Evolutionary conservation across 164 flowering plant genomes (phyloP).

Genomic region (Dillenia suffruticosa): DNA sequence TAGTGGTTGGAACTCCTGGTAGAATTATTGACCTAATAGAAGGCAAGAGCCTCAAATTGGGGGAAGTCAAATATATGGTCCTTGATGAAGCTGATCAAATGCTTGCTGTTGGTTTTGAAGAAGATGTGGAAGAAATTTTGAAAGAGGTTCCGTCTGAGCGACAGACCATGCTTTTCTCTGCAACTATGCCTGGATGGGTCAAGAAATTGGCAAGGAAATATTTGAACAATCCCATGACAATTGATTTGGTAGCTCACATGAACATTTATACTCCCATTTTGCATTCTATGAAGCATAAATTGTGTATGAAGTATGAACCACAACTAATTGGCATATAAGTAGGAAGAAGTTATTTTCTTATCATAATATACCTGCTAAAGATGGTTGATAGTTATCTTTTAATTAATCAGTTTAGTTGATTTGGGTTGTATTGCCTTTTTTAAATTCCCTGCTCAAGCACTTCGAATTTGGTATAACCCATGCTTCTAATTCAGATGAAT

Average conservation of each 20-base stretch:
- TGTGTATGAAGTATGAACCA: too few species aligned
- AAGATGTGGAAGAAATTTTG: constrained; percentile 83
- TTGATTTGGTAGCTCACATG: constrained; percentile 67
- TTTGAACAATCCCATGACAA: constrained; percentile 82
- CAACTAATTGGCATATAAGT: too few species aligned
- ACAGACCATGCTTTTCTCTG: constrained; percentile 99
- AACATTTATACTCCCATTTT: too few species aligned
- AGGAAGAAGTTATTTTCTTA: too few species aligned
- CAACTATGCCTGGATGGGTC: constrained; percentile 98
- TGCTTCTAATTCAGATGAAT: too few species aligned
- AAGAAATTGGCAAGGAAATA: constrained; percentile 87
- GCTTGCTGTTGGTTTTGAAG: constrained; percentile 99
- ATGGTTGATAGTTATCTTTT: too few species aligned
- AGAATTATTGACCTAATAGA: constrained; percentile 83
- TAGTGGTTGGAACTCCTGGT: constrained; percentile 99
- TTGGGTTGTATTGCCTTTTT: too few species aligned
- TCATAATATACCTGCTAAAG: too few species aligned
- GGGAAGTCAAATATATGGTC: constrained; percentile 83
- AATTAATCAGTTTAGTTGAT: too few species aligned
- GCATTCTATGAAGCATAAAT: too few species aligned
- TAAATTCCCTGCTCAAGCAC: too few species aligned
- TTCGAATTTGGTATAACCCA: too few species aligned
- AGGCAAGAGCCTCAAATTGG: constrained; percentile 63
- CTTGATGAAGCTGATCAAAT: constrained; percentile 99
- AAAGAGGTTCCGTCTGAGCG: constrained; percentile 73